These are phyloP conservation scores for Arabis hirsuta DNA, from an alignment of 345 rosid genomes.

Conservation along the genomic window DNA sequence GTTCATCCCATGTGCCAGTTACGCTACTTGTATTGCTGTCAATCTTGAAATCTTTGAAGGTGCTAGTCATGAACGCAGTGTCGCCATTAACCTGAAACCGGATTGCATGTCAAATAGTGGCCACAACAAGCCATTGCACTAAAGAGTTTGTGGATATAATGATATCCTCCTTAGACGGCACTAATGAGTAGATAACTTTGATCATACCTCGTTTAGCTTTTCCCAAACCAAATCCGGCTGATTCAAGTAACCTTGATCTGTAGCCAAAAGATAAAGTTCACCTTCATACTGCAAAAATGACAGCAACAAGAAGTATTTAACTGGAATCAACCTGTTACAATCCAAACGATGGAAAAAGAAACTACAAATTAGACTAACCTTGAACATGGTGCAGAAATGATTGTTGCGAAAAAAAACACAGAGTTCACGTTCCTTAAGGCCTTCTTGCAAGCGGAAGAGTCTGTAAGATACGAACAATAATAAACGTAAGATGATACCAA, in stretches of 20 bases:
- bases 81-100: conserved; percentile 91
- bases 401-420: conserved; percentile 98
- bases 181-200: conserved; percentile 2
- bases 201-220: conserved; percentile 86
- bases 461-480: conserved; percentile 50
- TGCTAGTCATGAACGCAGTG: conserved; percentile 82
- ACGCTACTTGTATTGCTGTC: conserved; percentile 62
- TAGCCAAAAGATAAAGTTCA: conserved; percentile 94
- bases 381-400: conserved; percentile 99
- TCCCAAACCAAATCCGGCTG: conserved; percentile 99
- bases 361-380: conserved; percentile 57
- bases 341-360: not conserved
- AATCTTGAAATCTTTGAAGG: conserved; percentile 86
- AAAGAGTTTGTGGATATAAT: not conserved
- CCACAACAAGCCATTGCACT: conserved; percentile 10
- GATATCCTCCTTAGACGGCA: not conserved
- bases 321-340: conserved; percentile 6
- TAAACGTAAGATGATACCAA: conserved; percentile 5
- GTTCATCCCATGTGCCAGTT: conserved; percentile 81
- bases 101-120: conserved; percentile 15
- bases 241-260: conserved; percentile 95
- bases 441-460: conserved; percentile 87
- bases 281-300: conserved; percentile 76
- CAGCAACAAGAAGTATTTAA: not conserved
- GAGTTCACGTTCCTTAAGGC: conserved; percentile 90